Evolutionary conservation across 345 rosid species (phyloP).

Genomic region (Ceriops tagal): DNA sequence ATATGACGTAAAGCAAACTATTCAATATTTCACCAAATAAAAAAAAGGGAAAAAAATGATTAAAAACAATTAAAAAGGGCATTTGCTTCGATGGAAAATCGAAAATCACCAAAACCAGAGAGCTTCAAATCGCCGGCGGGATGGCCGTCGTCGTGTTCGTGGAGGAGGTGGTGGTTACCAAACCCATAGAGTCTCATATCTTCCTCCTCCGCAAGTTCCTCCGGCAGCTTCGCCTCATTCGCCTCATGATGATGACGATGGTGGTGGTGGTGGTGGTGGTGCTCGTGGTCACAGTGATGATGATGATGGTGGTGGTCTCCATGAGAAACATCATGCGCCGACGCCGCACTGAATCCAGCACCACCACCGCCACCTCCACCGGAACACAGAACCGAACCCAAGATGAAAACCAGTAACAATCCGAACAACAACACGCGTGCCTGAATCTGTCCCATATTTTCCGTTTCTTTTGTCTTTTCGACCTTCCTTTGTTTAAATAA

Average conservation of each 20-base stretch:
- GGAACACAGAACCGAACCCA: slow-evolving; percentile 49
- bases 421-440: slow-evolving; percentile 5
- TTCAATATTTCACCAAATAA: too few relatives aligned
- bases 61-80: not conserved
- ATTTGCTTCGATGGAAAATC: not conserved
- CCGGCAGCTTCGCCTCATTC: slow-evolving; percentile 52
- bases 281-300: slow-evolving; percentile 16
- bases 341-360: slow-evolving; percentile 42
- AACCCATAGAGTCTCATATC: slow-evolving; percentile 85
- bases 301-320: slow-evolving; percentile 37
- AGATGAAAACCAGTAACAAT: slow-evolving; percentile 22
- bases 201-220: slow-evolving; percentile 92
- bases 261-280: slow-evolving; percentile 31
- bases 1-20: too few relatives aligned
- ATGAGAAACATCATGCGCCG: slow-evolving; percentile 35
- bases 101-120: slow-evolving; percentile 54
- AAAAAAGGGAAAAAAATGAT: too few relatives aligned
- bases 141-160: slow-evolving; percentile 25
- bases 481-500: too few relatives aligned
- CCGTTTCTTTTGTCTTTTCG: too few relatives aligned
- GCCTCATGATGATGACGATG: slow-evolving; percentile 14
- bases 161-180: slow-evolving; percentile 42
- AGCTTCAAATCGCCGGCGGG: slow-evolving; percentile 39
- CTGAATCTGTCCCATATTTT: slow-evolving; percentile 27
- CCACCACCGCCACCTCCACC: slow-evolving; percentile 31